Conservation (phyloP, 2,329 filamentous ascomycete species). For the Ceratocystis ficicola region DNA sequence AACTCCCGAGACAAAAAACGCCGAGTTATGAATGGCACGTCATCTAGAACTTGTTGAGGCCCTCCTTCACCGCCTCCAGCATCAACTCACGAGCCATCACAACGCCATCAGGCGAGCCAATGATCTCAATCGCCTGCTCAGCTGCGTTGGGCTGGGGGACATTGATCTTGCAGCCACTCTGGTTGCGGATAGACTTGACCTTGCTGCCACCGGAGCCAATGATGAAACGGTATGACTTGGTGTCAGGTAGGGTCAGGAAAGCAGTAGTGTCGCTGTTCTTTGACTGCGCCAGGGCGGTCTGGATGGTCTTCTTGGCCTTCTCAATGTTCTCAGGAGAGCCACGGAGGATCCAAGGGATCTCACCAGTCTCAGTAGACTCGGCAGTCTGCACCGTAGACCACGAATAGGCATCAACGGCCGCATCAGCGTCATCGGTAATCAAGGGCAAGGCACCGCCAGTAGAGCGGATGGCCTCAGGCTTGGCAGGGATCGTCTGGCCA, state of each 20-base stretch:
- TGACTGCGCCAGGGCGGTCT: constrained; percentile 60
- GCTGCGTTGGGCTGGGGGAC: constrained; percentile 69
- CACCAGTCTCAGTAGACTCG: constrained; percentile 48
- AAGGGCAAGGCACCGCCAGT: constrained; percentile 62
- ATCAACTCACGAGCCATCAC: constrained; percentile 85
- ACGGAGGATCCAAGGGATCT: constrained; percentile 81
- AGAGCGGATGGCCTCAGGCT: constrained; percentile 45
- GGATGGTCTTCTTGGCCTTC: constrained; percentile 66
- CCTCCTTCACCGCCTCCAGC: constrained; percentile 64
- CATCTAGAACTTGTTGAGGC: constrained; percentile 29
- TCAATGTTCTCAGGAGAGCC: constrained; percentile 66
- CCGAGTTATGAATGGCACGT: not conserved
- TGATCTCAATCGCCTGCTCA: constrained; percentile 80
- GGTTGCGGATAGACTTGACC: constrained; percentile 83
- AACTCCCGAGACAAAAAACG: constrained; percentile 7
- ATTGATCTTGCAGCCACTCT: constrained; percentile 87
- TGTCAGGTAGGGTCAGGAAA: constrained; percentile 81
- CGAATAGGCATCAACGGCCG: constrained; percentile 55
- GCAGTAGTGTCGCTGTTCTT: constrained; percentile 61
- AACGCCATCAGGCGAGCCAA: constrained; percentile 64
- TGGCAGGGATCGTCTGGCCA: constrained; percentile 63
- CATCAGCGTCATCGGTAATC: constrained; percentile 73
- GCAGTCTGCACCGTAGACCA: constrained; percentile 64
- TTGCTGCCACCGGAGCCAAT: constrained; percentile 81
- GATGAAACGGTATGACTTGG: constrained; percentile 76